These are phyloP conservation scores for Candida yuanshanica DNA, from an alignment of 805 yeast species.

Conservation along the genomic window DNA sequence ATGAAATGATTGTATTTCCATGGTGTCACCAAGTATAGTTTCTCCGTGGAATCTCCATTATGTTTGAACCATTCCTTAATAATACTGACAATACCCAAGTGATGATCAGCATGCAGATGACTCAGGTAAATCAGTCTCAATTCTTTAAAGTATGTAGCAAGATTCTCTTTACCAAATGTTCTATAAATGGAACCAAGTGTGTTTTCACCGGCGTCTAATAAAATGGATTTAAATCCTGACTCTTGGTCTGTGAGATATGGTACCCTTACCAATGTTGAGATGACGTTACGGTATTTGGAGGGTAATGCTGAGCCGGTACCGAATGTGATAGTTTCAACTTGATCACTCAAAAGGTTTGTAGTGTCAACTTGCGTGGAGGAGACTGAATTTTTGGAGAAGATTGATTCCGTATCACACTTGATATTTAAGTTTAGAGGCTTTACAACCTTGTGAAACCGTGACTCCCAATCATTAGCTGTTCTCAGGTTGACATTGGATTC, in stretches of 20 bases:
- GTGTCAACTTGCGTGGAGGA: constrained; percentile 14
- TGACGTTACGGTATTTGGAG: constrained; percentile 76
- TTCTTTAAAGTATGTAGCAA: constrained; percentile 47
- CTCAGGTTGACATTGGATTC: constrained; percentile 5
- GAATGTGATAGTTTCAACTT: constrained; percentile 65
- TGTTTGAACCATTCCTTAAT: constrained; percentile 59
- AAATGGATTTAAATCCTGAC: constrained; percentile 36
- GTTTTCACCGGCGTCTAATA: constrained; percentile 95
- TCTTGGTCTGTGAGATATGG: constrained; percentile 36
- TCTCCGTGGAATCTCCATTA: constrained; percentile 33
- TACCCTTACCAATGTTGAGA: constrained; percentile 69
- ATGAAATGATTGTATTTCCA: constrained; percentile 66
- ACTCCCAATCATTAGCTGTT: constrained; percentile 22
- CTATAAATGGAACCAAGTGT: constrained; percentile 71
- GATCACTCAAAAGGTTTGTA: constrained; percentile 32
- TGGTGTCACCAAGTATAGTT: constrained; percentile 63
- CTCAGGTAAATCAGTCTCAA: constrained; percentile 64
- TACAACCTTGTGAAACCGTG: constrained; percentile 22
- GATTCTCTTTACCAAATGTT: constrained; percentile 44
- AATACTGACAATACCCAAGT: constrained; percentile 72
- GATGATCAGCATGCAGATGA: constrained; percentile 97
- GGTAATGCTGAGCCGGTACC: constrained; percentile 97
- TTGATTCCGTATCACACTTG: constrained; percentile 7
- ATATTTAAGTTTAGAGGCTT: constrained; percentile 17
- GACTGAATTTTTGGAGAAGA: constrained; percentile 11